Conservation (phyloP, 2,329 filamentous ascomycete species). For the Chaetomiaceae sp. region DNA sequence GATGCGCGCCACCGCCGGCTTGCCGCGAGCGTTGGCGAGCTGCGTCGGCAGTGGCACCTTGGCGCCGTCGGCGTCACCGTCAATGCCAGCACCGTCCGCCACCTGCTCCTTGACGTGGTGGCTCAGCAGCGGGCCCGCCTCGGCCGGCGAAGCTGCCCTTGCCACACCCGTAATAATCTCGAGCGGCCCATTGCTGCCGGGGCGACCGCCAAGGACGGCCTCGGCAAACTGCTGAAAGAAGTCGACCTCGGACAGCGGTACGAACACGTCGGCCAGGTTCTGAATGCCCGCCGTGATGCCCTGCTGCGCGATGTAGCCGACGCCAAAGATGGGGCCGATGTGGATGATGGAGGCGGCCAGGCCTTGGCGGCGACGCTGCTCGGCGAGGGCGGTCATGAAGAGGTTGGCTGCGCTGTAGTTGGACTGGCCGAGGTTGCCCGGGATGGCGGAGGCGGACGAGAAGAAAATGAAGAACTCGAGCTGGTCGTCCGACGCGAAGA, state of each 20-base stretch:
- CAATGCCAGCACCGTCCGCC: background rate
- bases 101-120: background rate
- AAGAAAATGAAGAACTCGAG: slow-evolving; percentile 31
- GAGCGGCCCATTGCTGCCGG: background rate
- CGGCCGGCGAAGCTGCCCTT: background rate
- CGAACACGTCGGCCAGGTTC: background rate
- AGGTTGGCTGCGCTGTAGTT: slow-evolving; percentile 17
- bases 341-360: slow-evolving; percentile 14
- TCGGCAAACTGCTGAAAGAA: slow-evolving; percentile 12
- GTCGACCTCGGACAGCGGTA: slow-evolving; percentile 6
- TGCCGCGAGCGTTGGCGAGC: slow-evolving; percentile 27
- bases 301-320: slow-evolving; percentile 8
- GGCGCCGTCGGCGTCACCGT: background rate
- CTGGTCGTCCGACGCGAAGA: slow-evolving; percentile 22
- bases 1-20: background rate
- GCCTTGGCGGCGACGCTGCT: slow-evolving; percentile 11
- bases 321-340: slow-evolving; percentile 10
- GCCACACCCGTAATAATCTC: slow-evolving; percentile 1
- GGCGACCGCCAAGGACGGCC: slow-evolving; percentile 9
- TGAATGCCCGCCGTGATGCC: background rate
- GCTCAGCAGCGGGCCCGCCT: no score
- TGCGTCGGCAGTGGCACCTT: slow-evolving; percentile 24
- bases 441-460: slow-evolving; percentile 1
- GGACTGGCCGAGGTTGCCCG: slow-evolving; percentile 11
- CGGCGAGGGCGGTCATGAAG: slow-evolving; percentile 36